Base-by-base conservation (phyloP, 2,329 filamentous ascomycete genomes). In the Phyllosticta citriasiana region DNA sequence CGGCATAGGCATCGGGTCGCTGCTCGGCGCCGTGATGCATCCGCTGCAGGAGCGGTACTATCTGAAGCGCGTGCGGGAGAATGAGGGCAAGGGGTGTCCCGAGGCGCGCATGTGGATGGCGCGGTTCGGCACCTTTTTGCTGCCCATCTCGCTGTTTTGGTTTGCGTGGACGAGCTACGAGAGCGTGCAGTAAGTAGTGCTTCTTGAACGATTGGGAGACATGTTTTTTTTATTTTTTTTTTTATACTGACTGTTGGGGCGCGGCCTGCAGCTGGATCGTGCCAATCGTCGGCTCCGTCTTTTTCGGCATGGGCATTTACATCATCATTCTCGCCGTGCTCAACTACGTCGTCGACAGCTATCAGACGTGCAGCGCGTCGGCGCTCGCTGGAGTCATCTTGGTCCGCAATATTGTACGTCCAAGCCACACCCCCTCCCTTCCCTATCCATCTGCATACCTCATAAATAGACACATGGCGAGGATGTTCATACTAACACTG, bases 111-210 rank as follows among this genome's bases (percentile, higher is more conserved):
- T 71, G 60, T 67, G 63, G 63, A 54, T 61, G 47, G 60, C 60
- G 14, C 60, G 60, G 24, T 26, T 47, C 51, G 60, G 60, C 50
- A 58, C 60, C 2, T 63, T 67, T 24, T 22, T 68, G 9, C 57
- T 70, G 19, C 64, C 69, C 1, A 40, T 65, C n/a, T 64, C 64
- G 6, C 61, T 71, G 4, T 70, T 70, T 59, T 69, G 65, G 67
- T 71, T 67, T 57, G 70, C 65, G 16, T 68, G 63, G 63, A 63
- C 62, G 2, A 63, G 59, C 54, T 58, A 35, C 27, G 22, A 60
- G 1, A 12, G 22, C 24, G 56, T 66, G 12, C 63, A 62, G 40
- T 47, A n/a, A n/a, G 14, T 47, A 6, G 33, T 40, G 16, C 16
- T n/a, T 16, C 7, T 47, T n/a, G 16, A n/a, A 7, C 3, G 14